Evolutionary conservation across 371 early-diverging fungal species (phyloP), one percentile per base, ranked within the genome.

Genomic region (Syncephalis fuscata): DNA sequence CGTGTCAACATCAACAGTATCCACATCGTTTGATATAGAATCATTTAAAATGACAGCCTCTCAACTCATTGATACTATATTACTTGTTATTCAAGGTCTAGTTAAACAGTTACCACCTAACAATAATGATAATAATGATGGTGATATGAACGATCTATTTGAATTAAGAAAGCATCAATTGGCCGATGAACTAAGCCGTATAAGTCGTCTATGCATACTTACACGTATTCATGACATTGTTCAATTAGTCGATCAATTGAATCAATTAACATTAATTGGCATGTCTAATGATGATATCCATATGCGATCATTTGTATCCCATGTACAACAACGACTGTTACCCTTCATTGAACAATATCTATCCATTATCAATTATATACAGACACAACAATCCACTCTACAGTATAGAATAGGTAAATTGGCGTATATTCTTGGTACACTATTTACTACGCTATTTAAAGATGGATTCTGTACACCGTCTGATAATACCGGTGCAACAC

Each of bases 401-500:
- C 82, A 89, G 69, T 79, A 77, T 51, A 59, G 76, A 1, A 64
- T 78, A 56, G 65, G 73, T 45, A 80, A 82, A 53, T 52, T 77
- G 54, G 65, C 73, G 0, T 79, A 74, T 47, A 67, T 76, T 27
- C 60, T 92, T 24, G 64, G 70, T 57, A 82, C 79, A 54, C 69
- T 80, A 5, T 81, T 87, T 56, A 67, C 71, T 21, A 63, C 68
- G 14, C 65, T 94, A 19, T 74, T 89, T 58, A 76, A 71, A 45
- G 70, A 83, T 41, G 95, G 95, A 36, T 85, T 84, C 64, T 86
- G 88, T 57, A 72, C 82, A 52, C 80, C 92, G 26, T 70, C 74
- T 43, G 69, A 67, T 38, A 71, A 73, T 20, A 74, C 82, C 20
- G 73, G 80, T 44, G 70, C 66, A 22, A 68, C 65, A 9, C 77